These are phyloP conservation scores for Globisporangium uncinulatum DNA, from an alignment of 352 stramenopile species.

Conservation along the genomic window DNA sequence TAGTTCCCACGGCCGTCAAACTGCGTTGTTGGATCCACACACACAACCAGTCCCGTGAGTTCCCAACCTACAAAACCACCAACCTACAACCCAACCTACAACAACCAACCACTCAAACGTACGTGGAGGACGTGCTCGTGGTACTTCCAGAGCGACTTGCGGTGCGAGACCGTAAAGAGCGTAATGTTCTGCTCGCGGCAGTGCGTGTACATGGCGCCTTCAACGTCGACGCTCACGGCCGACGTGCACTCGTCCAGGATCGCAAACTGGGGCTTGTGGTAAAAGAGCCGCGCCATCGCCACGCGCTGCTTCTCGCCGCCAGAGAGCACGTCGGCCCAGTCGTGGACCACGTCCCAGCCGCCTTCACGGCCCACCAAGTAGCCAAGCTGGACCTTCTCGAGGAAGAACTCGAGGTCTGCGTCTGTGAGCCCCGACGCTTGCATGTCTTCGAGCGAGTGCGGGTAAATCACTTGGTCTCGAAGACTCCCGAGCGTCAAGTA, in stretches of 20 bases:
- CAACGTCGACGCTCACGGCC: constrained; percentile 81
- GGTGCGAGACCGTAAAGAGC: constrained; percentile 89
- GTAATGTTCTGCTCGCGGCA: constrained; percentile 87
- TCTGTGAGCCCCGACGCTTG: constrained; percentile 40
- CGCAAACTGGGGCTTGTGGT: constrained; percentile 88
- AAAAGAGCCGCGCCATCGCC: constrained; percentile 87
- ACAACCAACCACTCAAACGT: constrained; percentile 11
- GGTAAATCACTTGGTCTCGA: constrained; percentile 89
- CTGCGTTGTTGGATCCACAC: constrained; percentile 18
- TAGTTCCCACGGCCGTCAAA: constrained; percentile 84
- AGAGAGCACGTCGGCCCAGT: constrained; percentile 86
- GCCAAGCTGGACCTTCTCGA: constrained; percentile 79
- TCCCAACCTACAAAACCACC: not conserved
- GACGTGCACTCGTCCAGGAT: constrained; percentile 89
- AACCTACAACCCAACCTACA: constrained; percentile 2
- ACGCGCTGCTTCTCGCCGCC: constrained; percentile 90
- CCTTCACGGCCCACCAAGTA: constrained; percentile 72
- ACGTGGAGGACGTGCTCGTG: constrained; percentile 84
- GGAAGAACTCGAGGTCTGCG: constrained; percentile 54
- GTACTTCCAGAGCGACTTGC: constrained; percentile 88
- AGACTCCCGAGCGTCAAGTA: constrained; percentile 86
- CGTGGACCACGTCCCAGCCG: constrained; percentile 72
- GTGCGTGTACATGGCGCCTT: constrained; percentile 84
- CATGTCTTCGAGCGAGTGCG: constrained; percentile 71
- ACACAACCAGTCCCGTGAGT: constrained; percentile 3